A percentile compares a stretch with the other conserved stretches of the same genome.
phyloP scores from a whole-genome alignment of 768 basidiomycete genomes.

The Panaeolus papilionaceus region DNA sequence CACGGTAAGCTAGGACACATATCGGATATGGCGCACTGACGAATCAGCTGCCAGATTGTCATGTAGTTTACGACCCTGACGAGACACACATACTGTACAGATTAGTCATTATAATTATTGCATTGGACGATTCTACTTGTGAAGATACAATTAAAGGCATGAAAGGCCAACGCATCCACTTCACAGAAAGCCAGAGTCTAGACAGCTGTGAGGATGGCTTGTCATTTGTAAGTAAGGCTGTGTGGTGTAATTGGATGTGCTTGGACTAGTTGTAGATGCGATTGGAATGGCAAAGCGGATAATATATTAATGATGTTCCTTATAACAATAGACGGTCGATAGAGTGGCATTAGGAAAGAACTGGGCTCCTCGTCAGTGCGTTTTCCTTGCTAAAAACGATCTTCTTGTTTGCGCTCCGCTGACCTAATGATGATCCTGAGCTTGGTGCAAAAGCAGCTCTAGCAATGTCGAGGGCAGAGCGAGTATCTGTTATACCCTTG shows the following conservation, averaged over 20 bases:
- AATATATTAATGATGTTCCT: not conserved
- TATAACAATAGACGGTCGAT: not conserved
- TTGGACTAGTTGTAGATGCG: not conserved
- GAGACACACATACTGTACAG: not conserved
- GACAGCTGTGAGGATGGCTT: not conserved
- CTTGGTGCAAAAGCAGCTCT: slow-evolving; percentile 53
- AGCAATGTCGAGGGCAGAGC: slow-evolving; percentile 59
- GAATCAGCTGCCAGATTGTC: not conserved
- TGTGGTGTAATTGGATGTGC: not conserved
- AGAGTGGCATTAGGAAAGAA: not conserved
- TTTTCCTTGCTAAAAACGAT: slow-evolving; percentile 37
- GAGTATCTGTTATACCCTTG: slow-evolving; percentile 61
- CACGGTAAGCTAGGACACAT: not conserved
- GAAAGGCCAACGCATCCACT: not conserved
- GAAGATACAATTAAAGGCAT: not conserved
- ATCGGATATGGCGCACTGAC: not conserved
- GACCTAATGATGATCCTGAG: slow-evolving; percentile 29
- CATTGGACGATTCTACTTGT: not conserved
- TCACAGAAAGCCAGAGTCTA: not conserved
- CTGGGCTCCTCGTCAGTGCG: slow-evolving; percentile 25
- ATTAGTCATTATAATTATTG: slow-evolving; percentile 1
- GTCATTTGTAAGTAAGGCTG: not conserved
- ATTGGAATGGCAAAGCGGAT: not conserved
- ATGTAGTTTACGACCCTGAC: not conserved
- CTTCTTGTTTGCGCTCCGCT: slow-evolving; percentile 34